phyloP scores from a whole-genome alignment of 176 grass and related monocot species.

The Typha latifolia region DNA sequence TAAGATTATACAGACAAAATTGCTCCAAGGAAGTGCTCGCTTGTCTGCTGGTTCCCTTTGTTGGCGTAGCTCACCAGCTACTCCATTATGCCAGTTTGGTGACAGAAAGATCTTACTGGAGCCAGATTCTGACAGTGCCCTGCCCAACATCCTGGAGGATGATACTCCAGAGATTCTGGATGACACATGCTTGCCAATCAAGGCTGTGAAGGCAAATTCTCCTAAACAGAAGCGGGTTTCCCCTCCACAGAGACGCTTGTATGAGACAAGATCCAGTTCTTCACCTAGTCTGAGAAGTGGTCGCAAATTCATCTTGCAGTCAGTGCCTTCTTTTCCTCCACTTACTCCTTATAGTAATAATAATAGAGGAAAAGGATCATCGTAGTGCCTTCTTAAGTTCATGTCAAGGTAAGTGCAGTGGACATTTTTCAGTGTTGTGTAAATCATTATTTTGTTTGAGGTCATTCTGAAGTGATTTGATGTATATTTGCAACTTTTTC shows the following conservation, averaged over 20 bases:
- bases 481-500: neutral
- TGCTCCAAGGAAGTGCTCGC: conserved; percentile 4
- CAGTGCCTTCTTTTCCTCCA: conserved; percentile 26
- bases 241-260: conserved; percentile 13
- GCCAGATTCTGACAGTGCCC: conserved; percentile 3
- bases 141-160: conserved; percentile 3
- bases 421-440: neutral
- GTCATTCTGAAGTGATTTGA: neutral
- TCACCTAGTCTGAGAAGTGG: conserved; percentile 11
- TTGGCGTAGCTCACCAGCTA: conserved; percentile 17
- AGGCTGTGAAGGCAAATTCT: conserved; percentile 11
- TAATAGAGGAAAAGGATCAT: conserved; percentile 6
- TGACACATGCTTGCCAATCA: neutral
- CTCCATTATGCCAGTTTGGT: conserved; percentile 14
- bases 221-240: conserved; percentile 24
- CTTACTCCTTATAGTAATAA: conserved; percentile 25
- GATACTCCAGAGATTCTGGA: conserved; percentile 5
- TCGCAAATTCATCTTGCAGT: conserved; percentile 26
- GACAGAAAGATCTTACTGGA: conserved; percentile 5
- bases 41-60: neutral
- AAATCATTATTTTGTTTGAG: neutral
- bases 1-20: conserved; percentile 12
- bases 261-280: conserved; percentile 8
- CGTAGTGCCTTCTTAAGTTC: neutral
- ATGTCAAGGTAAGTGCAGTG: neutral